phyloP scores from a whole-genome alignment of 148 eudicot genomes.

The Chenopodium formosanum region DNA sequence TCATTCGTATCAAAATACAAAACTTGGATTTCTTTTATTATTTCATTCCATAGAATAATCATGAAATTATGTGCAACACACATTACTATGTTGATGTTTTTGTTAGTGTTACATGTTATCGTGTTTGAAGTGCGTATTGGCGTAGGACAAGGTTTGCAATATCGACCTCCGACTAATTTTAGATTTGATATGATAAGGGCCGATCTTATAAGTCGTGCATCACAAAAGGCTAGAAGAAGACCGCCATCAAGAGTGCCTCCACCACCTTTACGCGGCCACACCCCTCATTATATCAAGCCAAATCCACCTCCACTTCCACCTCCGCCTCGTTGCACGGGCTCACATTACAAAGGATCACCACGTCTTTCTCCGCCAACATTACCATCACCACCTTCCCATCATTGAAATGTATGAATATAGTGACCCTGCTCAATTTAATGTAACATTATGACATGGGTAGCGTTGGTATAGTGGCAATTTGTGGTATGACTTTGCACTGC shows the following conservation, averaged over 20 bases:
- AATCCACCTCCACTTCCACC: background rate
- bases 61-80: no score
- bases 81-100: no score
- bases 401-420: background rate
- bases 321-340: constrained; percentile 8
- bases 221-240: background rate
- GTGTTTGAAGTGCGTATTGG: no score
- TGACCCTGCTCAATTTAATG: no score
- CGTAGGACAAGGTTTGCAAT: no score
- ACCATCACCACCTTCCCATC: background rate
- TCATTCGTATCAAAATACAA: no score
- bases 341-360: background rate
- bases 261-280: constrained; percentile 6
- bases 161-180: background rate
- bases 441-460: no score
- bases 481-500: no score
- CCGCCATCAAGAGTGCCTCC: constrained; percentile 1
- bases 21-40: no score
- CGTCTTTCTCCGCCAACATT: background rate
- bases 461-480: no score
- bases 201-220: background rate
- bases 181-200: background rate
- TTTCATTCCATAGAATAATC: no score
- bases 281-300: background rate
- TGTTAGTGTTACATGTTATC: no score